Base-by-base conservation (phyloP, 2,329 filamentous ascomycete genomes). In the Colletotrichum truncatum region DNA sequence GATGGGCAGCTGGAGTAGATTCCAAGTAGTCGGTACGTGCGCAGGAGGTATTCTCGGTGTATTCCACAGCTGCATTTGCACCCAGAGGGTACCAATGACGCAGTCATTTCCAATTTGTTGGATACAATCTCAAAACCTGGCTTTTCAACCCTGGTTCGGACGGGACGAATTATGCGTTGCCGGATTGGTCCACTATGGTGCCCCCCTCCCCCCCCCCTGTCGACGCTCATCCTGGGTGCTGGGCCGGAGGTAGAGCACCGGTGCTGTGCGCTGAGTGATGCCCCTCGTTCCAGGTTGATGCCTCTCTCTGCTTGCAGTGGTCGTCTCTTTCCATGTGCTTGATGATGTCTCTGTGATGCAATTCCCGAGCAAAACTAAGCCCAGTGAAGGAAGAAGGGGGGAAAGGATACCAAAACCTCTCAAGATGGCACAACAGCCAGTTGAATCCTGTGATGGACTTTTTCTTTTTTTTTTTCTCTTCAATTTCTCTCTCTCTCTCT, bases 301-400 rank as follows among this genome's bases (percentile, higher is more conserved):
- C 46, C 48, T 57, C 30, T 18, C 26, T 38, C 16, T 49, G 54
- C 53, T 52, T 53, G 45, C 46, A 21, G 28, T 10, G n/a, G n/a
- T n/a, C n/a, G n/a, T n/a, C n/a, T n/a, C n/a, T 43, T 45, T 55
- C 49, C 39, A 34, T 62, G 62, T 62, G 41, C 34, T 26, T 23
- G 45, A 62, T 65, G 62, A 65, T 65, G 62, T 62, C 62, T 41
- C n/a, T 32, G 41, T 62, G 62, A 65, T 65, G 57, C 49, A 65
- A 60, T 11, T 8, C 6, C 12, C 25, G 32, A n/a, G n/a, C n/a
- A n/a, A n/a, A n/a, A n/a, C n/a, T n/a, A n/a, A n/a, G n/a, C n/a
- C n/a, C n/a, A n/a, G n/a, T n/a, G n/a, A n/a, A n/a, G n/a, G n/a
- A n/a, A n/a, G 34, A 38, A 18, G 30, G 25, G 7, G 7, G 32